These are phyloP conservation scores for Lobosporangium transversale DNA, from an alignment of 192 early-diverging fungal species.

Conservation along the genomic window DNA sequence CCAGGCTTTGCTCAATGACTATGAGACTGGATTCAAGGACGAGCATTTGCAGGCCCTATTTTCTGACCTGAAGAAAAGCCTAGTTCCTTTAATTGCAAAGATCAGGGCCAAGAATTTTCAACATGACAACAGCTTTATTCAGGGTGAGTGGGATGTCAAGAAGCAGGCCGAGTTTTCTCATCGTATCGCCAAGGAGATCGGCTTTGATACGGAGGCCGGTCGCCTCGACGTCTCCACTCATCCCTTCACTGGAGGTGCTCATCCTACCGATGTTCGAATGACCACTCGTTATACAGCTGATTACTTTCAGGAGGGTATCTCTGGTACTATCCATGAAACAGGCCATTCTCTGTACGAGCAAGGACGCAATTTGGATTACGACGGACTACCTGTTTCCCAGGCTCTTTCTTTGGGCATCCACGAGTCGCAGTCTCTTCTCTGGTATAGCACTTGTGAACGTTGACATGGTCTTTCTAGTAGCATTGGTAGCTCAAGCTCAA, in stretches of 20 bases:
- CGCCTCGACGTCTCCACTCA: slow-evolving; percentile 55
- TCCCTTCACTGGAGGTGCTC: slow-evolving; percentile 50
- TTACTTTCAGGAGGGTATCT: slow-evolving; percentile 46
- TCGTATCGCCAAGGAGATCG: slow-evolving; percentile 50
- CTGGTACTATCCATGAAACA: slow-evolving; percentile 55
- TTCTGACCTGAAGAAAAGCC: slow-evolving; percentile 34
- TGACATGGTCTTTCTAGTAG: no score
- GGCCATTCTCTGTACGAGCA: slow-evolving; percentile 59
- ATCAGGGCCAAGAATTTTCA: slow-evolving; percentile 55
- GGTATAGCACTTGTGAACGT: no score
- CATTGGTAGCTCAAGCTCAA: background rate
- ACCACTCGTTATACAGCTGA: slow-evolving; percentile 53
- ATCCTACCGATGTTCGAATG: slow-evolving; percentile 55
- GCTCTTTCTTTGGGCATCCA: slow-evolving; percentile 51
- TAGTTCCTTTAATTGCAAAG: slow-evolving; percentile 55
- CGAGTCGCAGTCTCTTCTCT: slow-evolving; percentile 57
- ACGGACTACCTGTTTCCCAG: slow-evolving; percentile 26
- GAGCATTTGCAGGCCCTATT: slow-evolving; percentile 46
- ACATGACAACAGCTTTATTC: slow-evolving; percentile 35
- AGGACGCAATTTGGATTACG: slow-evolving; percentile 44
- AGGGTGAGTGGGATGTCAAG: slow-evolving; percentile 42
- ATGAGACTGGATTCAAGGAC: slow-evolving; percentile 54
- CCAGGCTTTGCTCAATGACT: slow-evolving; percentile 48
- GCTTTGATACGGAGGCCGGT: slow-evolving; percentile 53
- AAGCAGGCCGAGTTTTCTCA: slow-evolving; percentile 53